These are phyloP conservation scores for Pythium guiyangense DNA, from an alignment of 352 stramenopile species.

Conservation along the genomic window DNA sequence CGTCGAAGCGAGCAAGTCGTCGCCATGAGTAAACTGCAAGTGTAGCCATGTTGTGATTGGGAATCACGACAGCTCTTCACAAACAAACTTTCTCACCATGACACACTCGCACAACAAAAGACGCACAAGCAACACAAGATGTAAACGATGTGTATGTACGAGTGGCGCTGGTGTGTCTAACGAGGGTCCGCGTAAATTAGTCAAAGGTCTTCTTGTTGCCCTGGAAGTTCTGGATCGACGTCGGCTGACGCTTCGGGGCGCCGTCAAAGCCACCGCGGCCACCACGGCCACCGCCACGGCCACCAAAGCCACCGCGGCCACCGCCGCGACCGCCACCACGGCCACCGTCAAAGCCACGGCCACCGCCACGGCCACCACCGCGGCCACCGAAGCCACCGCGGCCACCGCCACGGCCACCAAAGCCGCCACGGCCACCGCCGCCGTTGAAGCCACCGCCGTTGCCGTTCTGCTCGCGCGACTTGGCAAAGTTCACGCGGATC, in stretches of 20 bases:
- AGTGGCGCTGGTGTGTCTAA: slow-evolving; percentile 13
- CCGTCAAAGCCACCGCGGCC: slow-evolving; percentile 57
- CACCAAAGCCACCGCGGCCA: slow-evolving; percentile 21
- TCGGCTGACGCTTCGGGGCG: slow-evolving; percentile 79
- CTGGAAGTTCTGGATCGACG: slow-evolving; percentile 92
- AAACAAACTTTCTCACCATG: too few species aligned
- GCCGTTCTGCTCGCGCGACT: slow-evolving; percentile 46
- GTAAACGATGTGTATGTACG: background rate
- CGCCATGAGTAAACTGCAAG: slow-evolving; percentile 1
- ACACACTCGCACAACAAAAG: too few species aligned
- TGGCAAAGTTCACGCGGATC: slow-evolving; percentile 95
- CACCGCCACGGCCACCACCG: slow-evolving; percentile 36
- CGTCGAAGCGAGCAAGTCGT: slow-evolving; percentile 10
- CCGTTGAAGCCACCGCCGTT: slow-evolving; percentile 37
- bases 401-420: slow-evolving; percentile 47
- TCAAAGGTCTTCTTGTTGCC: slow-evolving; percentile 98
- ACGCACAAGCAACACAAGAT: too few species aligned
- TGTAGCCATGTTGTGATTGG: background rate
- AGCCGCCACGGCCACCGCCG: slow-evolving; percentile 54
- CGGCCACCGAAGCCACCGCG: slow-evolving; percentile 57
- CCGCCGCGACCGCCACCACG: slow-evolving; percentile 23
- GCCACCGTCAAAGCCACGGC: slow-evolving; percentile 36
- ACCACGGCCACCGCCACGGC: slow-evolving; percentile 37
- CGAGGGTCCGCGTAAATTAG: slow-evolving; percentile 40
- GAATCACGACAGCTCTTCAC: too few species aligned